phyloP scores from a whole-genome alignment of 768 basidiomycete genomes.

The Cyclocybe cylindracea region DNA sequence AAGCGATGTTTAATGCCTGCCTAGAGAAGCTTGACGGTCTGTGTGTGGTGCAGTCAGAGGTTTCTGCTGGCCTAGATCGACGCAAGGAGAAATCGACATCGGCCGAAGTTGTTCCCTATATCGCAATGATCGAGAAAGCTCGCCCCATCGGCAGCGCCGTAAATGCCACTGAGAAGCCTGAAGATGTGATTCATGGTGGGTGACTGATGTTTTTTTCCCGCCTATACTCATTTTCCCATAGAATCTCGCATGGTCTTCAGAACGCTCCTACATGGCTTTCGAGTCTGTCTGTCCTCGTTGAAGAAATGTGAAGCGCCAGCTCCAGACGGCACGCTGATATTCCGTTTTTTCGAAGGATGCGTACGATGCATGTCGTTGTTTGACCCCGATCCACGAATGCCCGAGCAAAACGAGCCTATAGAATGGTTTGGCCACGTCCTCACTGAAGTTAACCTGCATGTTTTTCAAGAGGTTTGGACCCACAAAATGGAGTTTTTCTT shows the following conservation, averaged over 20 bases:
- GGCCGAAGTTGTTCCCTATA: conserved; percentile 45
- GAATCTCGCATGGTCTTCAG: conserved; percentile 88
- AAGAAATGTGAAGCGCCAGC: conserved; percentile 78
- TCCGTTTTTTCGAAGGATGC: conserved; percentile 83
- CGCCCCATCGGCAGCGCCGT: conserved; percentile 80
- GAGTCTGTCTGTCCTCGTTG: conserved; percentile 72
- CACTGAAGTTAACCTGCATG: conserved; percentile 82
- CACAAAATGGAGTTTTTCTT: conserved; percentile 92
- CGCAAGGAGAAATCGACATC: conserved; percentile 33
- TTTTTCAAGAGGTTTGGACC: conserved; percentile 97
- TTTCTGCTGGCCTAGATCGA: conserved; percentile 47
- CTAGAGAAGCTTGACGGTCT: conserved; percentile 86
- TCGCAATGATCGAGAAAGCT: conserved; percentile 76
- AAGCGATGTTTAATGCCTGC: conserved; percentile 77
- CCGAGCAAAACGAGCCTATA: conserved; percentile 69
- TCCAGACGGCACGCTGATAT: conserved; percentile 85
- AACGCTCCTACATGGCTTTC: conserved; percentile 86
- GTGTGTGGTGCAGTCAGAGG: conserved; percentile 60
- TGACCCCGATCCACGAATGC: conserved; percentile 67
- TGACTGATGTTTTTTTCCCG: conserved; percentile 6
- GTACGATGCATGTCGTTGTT: conserved; percentile 85
- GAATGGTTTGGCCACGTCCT: conserved; percentile 83
- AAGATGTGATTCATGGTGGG: conserved; percentile 79
- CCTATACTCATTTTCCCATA: conserved; percentile 29
- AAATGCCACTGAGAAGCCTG: conserved; percentile 80